These are phyloP conservation scores for Aspergillus flavus DNA, from an alignment of 2,329 filamentous ascomycete genomes.

Conservation along the genomic window DNA sequence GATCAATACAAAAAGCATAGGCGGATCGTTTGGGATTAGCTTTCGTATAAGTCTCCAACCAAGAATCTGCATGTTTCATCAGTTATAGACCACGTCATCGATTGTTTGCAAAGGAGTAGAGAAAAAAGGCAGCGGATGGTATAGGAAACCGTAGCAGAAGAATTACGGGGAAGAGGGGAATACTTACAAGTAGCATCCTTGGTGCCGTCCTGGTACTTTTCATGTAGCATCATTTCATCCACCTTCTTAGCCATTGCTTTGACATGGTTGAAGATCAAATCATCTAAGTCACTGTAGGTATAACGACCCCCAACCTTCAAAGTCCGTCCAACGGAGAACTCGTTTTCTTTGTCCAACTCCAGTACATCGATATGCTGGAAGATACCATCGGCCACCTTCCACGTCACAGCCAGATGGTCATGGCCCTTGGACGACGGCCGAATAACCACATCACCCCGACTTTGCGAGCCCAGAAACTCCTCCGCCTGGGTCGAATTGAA, in stretches of 20 bases:
- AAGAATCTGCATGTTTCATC: conserved; percentile 67
- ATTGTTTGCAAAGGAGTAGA: too few species aligned
- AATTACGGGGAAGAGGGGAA: conserved; percentile 1
- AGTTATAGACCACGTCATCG: conserved; percentile 4
- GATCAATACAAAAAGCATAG: conserved; percentile 94
- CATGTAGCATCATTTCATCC: conserved; percentile 90
- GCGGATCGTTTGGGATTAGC: conserved; percentile 92
- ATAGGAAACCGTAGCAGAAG: not conserved
- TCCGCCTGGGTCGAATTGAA: conserved; percentile 93
- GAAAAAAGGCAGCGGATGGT: too few species aligned
- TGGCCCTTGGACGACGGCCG: conserved; percentile 92
- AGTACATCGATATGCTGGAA: conserved; percentile 98
- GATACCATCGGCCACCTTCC: conserved; percentile 96
- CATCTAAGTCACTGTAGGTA: conserved; percentile 93
- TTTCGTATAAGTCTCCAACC: conserved; percentile 93
- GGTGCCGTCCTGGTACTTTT: conserved; percentile 86
- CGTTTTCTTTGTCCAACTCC: conserved; percentile 94
- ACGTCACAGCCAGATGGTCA: conserved; percentile 93
- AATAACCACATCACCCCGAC: conserved; percentile 88
- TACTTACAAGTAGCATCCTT: conserved; percentile 79
- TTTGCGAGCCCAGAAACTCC: conserved; percentile 85
- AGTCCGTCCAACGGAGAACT: conserved; percentile 87
- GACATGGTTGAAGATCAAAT: conserved; percentile 94
- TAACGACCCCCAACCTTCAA: conserved; percentile 86
- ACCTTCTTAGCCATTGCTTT: conserved; percentile 98